A percentile compares a stretch with the other conserved stretches of the same genome.
phyloP scores from a whole-genome alignment of 2,329 filamentous ascomycete genomes.

The Diaporthe sp. region DNA sequence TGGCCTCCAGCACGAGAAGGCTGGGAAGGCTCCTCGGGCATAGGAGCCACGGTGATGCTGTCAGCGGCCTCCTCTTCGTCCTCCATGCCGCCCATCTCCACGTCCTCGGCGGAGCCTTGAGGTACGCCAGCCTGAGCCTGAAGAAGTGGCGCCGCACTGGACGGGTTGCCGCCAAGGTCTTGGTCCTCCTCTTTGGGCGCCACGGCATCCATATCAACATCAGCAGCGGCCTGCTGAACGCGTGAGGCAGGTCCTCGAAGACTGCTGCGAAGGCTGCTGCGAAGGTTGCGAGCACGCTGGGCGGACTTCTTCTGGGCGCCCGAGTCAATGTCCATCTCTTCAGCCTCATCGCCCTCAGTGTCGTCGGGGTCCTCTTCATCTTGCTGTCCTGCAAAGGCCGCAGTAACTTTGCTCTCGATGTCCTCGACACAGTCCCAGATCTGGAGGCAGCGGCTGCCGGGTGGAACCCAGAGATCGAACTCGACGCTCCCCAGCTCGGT shows the following conservation, averaged over 20 bases:
- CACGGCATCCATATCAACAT: background rate
- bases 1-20: background rate
- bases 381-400: background rate
- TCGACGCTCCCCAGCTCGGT: background rate
- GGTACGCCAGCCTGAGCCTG: background rate
- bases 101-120: background rate
- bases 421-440: background rate
- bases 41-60: background rate
- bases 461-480: background rate
- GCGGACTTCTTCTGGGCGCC: background rate
- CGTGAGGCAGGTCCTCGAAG: background rate
- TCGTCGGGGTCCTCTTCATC: background rate
- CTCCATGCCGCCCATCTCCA: background rate
- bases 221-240: background rate
- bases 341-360: background rate
- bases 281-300: background rate
- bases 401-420: background rate
- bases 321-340: background rate
- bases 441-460: constrained; percentile 5
- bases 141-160: background rate
- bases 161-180: background rate
- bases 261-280: background rate
- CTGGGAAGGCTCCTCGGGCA: background rate
- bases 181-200: background rate
- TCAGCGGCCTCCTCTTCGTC: background rate